Percentiles rank a stretch among this genome's conserved stretches.
phyloP scores from a whole-genome alignment of 139 green algal genomes.

The Tetraselmis chui region DNA sequence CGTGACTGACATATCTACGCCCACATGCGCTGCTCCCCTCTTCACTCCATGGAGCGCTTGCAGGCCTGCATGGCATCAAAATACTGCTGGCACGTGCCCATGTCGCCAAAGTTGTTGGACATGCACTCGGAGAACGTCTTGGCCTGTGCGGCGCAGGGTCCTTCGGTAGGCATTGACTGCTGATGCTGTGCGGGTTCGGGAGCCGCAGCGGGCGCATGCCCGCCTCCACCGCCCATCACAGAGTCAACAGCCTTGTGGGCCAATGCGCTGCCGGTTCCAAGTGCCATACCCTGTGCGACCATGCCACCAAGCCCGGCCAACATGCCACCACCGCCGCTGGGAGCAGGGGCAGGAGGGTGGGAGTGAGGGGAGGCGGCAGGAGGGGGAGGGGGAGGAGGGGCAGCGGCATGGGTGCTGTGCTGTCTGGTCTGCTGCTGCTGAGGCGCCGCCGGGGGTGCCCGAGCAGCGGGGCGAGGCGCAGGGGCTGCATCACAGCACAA shows the following conservation, averaged over 20 bases:
- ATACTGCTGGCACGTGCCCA: constrained; percentile 65
- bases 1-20: too few relatives aligned
- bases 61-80: constrained; percentile 64
- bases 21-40: neutral
- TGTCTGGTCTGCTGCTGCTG: neutral
- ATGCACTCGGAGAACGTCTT: constrained; percentile 89
- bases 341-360: neutral
- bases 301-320: constrained; percentile 70
- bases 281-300: constrained; percentile 65
- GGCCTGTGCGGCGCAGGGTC: constrained; percentile 50
- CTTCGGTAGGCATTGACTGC: constrained; percentile 22
- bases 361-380: neutral
- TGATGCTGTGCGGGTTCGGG: constrained; percentile 21
- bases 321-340: constrained; percentile 60
- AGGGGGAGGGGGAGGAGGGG: neutral
- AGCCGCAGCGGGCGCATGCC: neutral
- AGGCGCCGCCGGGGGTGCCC: too few relatives aligned
- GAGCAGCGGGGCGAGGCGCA: neutral
- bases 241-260: constrained; percentile 80
- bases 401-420: neutral
- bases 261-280: constrained; percentile 75
- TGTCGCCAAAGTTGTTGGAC: constrained; percentile 58
- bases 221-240: constrained; percentile 43
- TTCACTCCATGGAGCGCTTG: constrained; percentile 19
- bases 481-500: neutral